Evolutionary conservation across 495 filamentous ascomycete genomes (phyloP), one percentile per base, ranked within the genome.

Genomic region (Penicillium flavigenum): DNA sequence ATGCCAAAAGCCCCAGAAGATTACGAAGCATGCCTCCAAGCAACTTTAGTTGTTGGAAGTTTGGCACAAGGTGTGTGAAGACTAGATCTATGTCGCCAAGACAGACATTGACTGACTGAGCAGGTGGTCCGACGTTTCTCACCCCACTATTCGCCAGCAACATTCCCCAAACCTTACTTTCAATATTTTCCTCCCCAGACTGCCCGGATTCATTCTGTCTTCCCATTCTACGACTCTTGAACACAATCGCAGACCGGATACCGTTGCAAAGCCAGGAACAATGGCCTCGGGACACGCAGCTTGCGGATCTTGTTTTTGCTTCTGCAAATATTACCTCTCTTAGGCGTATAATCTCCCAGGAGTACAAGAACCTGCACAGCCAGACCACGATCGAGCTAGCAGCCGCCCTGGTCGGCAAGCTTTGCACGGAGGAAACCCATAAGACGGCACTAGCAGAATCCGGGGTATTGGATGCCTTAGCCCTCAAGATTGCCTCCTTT

Each of bases 71-170:
- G 93, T 94, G 79, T 69, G 73, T 67, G 16, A 38, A 29, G 2
- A 27, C 7, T 7, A 14, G 24, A 32, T 34, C 34, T 19, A 12
- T 9, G 5, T 46, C 10, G 36, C 31, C 12, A 41, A 43, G 45
- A 53, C 20, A 48, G 26, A 34, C 11, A 36, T 17, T 70, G 56
- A 31, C 55, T 70, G 42, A n/a, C 17, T 55, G 26, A 62, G 56
- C 67, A 96, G 92, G 90, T 65, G 93, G 94, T 29, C 83, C 90
- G 46, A 75, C 86, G 5, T 95, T 92, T 69, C 80, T 96, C 41
- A 70, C 77, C 6, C 87, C 94, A 26, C 76, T 98, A 44, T 76
- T 91, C 51, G 80, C 83, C 9, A 86, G 82, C 49, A 73, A 76
- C 36, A 81, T 83, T 6, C 75, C 92, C n/a, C 79, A 84, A 1